Conservation (phyloP, 2,329 filamentous ascomycete species). For the Hypoxylon sp. region DNA sequence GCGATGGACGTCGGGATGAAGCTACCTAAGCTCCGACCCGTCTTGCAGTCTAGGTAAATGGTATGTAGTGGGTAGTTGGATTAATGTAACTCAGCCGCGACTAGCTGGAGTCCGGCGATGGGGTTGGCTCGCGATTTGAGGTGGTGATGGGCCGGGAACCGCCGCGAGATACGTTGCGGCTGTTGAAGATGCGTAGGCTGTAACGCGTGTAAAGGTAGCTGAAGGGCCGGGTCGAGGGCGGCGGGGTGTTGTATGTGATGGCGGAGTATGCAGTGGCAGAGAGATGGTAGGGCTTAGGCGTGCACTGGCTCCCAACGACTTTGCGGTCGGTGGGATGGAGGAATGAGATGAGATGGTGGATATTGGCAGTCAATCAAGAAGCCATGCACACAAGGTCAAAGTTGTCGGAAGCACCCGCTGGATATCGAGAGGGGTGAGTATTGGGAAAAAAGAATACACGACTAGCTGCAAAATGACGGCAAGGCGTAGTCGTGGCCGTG, state of each 20-base stretch:
- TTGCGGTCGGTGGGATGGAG: constrained; percentile 39
- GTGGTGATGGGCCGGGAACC: constrained; percentile 31
- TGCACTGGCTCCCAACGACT: constrained; percentile 41
- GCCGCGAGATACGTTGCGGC: constrained; percentile 26
- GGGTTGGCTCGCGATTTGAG: constrained; percentile 36
- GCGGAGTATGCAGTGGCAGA: constrained; percentile 25
- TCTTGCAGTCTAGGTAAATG: constrained; percentile 27
- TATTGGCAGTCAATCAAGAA: constrained; percentile 34
- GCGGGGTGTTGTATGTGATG: constrained; percentile 39
- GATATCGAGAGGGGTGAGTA: constrained; percentile 28
- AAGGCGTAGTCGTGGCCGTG: constrained; percentile 34
- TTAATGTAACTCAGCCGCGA: constrained; percentile 35
- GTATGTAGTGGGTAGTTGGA: constrained; percentile 26
- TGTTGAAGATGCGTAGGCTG: constrained; percentile 26
- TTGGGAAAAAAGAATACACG: constrained; percentile 33
- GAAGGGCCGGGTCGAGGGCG: constrained; percentile 24
- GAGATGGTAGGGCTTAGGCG: constrained; percentile 37
- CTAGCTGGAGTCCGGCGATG: constrained; percentile 29
- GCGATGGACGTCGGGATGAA: constrained; percentile 51
- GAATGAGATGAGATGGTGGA: constrained; percentile 26
- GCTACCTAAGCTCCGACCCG: constrained; percentile 46
- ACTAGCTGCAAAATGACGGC: constrained; percentile 45
- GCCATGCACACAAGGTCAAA: constrained; percentile 33
- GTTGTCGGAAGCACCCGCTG: constrained; percentile 37
- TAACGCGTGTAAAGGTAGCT: constrained; percentile 27